A percentile compares a stretch with the other conserved stretches of the same genome.
These are phyloP conservation scores for Ormosia emarginata DNA, from an alignment of 306 rosid species.

Conservation along the genomic window DNA sequence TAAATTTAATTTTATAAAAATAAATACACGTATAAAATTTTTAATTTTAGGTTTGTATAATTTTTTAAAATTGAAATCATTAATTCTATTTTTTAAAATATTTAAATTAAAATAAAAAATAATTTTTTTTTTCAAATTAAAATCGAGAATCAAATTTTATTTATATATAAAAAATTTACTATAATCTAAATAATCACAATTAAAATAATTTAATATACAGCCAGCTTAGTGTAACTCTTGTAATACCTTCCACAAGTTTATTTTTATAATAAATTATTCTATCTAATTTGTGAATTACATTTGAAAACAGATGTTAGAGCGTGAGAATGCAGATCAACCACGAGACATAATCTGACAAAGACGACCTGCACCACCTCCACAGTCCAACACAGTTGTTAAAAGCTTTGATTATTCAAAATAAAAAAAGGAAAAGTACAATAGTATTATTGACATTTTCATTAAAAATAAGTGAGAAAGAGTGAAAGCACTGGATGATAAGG, in stretches of 20 bases:
- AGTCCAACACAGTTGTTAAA: neutral
- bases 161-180: too few species aligned
- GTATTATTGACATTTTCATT: neutral
- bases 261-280: neutral
- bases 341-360: slow-evolving; percentile 17
- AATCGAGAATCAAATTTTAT: too few species aligned
- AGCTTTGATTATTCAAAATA: neutral
- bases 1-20: too few species aligned
- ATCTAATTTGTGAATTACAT: neutral
- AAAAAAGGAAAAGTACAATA: neutral
- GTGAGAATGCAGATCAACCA: slow-evolving; percentile 10
- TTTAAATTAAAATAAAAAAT: too few species aligned
- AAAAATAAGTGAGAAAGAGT: neutral
- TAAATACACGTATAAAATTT: too few species aligned
- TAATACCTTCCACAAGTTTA: neutral
- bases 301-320: slow-evolving; percentile 6
- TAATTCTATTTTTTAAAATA: too few species aligned
- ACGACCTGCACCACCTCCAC: neutral
- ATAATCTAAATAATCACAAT: too few species aligned
- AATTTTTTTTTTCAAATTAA: too few species aligned
- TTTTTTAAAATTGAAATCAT: too few species aligned
- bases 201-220: too few species aligned
- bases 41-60: too few species aligned
- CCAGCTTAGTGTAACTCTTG: neutral
- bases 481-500: neutral